Base-by-base conservation (phyloP, 768 basidiomycete genomes). In the Chalciporus pseudorubinellus region DNA sequence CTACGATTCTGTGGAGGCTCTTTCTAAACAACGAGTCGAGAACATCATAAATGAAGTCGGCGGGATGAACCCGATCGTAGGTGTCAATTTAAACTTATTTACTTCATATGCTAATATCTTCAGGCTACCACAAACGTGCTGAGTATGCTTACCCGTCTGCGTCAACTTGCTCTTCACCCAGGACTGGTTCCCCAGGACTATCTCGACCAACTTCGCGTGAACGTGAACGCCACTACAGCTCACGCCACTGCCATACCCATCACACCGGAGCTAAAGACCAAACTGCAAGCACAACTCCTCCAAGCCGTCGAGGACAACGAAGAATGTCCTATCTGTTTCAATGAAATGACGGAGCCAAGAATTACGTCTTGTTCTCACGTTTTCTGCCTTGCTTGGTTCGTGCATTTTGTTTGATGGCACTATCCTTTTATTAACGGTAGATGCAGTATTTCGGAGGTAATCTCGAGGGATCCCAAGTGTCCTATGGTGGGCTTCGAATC, bases 111-210 rank as follows among this genome's bases (percentile, higher is more conserved):
- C 52, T 54, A 34, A 53, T 40, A 39, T 46, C 21, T 51, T 18
- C 54, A 89, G 87, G 75, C 82, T 1, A 81, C 84, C 51, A 81
- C 81, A 2, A 85, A 86, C 59, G 82, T 90, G 13, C 68, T 92
- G 33, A 85, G 86, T 54, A 83, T 93, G 78, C 78, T 93, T n/a
- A 92, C 90, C 8, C 86, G 92, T 16, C 74, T 95, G 66, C 82
- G 92, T 26, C 92, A 95, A 68, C 71, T 93, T 18, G 86, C 79
- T 16, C 78, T 92, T 21, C 89, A 94, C 61, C 87, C 91, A 0
- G 82, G 81, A 2, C 75, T 95, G 21, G 72, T 92, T 44, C 92
- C 92, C 4, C 55, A 71, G 8, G 75, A 82, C 53, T 94, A 92
- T 60, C 64, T 91, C 11, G 82, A 88, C 38, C 76, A 86, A 53